Evolutionary conservation across 169 alveolate genomes (phyloP).

Genomic region (Cryptosporidium tyzzeri): DNA sequence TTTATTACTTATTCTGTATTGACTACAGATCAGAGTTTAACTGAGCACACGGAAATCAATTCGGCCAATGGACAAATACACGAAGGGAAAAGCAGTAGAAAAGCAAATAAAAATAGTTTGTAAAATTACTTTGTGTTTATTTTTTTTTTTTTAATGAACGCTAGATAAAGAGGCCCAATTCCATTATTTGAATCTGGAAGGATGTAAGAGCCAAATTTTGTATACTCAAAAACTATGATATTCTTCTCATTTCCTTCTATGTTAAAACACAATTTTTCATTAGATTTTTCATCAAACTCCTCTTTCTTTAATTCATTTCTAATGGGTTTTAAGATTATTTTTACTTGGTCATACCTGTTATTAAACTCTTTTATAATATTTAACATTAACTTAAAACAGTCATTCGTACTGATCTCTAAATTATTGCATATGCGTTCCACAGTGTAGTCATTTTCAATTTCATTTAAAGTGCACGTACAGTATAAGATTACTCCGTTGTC

Average conservation of each 20-base stretch:
- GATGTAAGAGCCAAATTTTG: conserved; percentile 62
- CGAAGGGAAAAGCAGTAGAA: conserved; percentile 1
- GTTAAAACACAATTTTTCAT: background rate
- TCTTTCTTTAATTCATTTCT: background rate
- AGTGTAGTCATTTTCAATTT: conserved; percentile 81
- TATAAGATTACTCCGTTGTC: conserved; percentile 81
- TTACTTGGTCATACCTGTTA: background rate
- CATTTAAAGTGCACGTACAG: conserved; percentile 84
- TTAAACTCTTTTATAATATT: conserved; percentile 5
- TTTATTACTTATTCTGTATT: conserved; percentile 34
- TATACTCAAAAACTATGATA: conserved; percentile 23
- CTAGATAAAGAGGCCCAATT: conserved; percentile 51
- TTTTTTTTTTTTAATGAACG: conserved; percentile 27
- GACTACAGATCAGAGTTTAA: conserved; percentile 16
- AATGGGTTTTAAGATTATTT: conserved; percentile 6
- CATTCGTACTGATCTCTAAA: background rate
- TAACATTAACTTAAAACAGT: conserved; percentile 14
- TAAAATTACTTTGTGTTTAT: background rate
- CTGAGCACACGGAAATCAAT: conserved; percentile 17
- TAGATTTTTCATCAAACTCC: background rate
- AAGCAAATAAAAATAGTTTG: background rate
- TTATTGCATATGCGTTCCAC: conserved; percentile 25
- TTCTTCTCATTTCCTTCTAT: background rate
- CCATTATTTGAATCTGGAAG: conserved; percentile 67
- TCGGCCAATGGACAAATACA: background rate